phyloP scores from a whole-genome alignment of 495 filamentous ascomycete species.

The Aspergillus avenaceus region DNA sequence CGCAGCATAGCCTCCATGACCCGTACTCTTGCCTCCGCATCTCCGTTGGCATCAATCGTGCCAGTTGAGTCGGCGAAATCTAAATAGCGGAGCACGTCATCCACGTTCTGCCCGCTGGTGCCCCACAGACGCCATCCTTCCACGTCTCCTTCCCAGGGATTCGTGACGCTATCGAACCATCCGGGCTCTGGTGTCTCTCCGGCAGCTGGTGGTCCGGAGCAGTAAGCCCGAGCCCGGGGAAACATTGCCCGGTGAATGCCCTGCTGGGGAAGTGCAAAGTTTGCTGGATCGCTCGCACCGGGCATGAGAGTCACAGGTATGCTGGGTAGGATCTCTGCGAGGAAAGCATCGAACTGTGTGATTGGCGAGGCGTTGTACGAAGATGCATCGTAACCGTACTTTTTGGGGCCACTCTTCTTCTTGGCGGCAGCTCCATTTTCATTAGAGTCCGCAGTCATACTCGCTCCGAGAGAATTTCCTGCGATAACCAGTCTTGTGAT shows the following conservation, averaged over 20 bases:
- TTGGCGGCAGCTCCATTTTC: conserved; percentile 28
- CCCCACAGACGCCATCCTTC: conserved; percentile 84
- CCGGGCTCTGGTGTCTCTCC: conserved; percentile 48
- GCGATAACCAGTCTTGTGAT: conserved; percentile 88
- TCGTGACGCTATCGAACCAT: conserved; percentile 88
- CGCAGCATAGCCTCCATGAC: conserved; percentile 90
- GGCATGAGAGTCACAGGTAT: conserved; percentile 79
- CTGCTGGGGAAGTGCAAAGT: conserved; percentile 75
- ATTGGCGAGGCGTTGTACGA: conserved; percentile 83
- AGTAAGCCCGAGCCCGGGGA: conserved; percentile 65
- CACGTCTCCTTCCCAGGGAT: conserved; percentile 86
- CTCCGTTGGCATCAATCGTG: conserved; percentile 14
- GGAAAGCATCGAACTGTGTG: conserved; percentile 75
- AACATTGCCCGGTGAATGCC: conserved; percentile 82
- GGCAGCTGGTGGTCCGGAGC: conserved; percentile 42
- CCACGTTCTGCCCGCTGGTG: conserved; percentile 84
- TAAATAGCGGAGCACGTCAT: conserved; percentile 90
- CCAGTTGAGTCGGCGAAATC: conserved; percentile 32
- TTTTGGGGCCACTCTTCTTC: conserved; percentile 58
- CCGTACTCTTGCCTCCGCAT: conserved; percentile 64
- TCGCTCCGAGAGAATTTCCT: conserved; percentile 76
- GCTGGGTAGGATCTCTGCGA: conserved; percentile 73
- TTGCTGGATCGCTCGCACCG: conserved; percentile 72
- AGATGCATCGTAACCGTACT: conserved; percentile 90
- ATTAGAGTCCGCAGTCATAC: conserved; percentile 32